Base-by-base conservation (phyloP, 2,329 filamentous ascomycete species). In the Fusarium concolor region DNA sequence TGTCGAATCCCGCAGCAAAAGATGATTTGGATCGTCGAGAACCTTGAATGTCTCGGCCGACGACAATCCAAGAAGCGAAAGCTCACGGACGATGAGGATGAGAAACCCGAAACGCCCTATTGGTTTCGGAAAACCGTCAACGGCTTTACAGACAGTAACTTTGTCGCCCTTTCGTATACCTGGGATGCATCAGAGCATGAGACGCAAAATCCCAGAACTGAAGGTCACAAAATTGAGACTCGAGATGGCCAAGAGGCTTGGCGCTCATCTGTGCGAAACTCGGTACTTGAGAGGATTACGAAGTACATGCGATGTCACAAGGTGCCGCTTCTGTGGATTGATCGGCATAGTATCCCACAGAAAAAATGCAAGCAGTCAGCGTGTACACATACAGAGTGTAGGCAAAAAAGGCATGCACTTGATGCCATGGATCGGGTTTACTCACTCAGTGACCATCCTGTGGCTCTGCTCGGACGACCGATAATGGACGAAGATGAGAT, bases 361-460 rank as follows among this genome's bases (percentile, higher is more conserved):
- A 62, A 68, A 24, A 58, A 55, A 11, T 76, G 73, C 62, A 53
- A 60, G 26, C 37, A 55, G 17, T 7, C 22, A 2, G 8, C 45
- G 15, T 74, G 68, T 37, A 43, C 37, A 3, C 67, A 76, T 24
- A 15, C 10, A 6, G 54, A 54, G 10, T 75, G 73, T 52, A 56
- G 54, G n/a, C 38, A 73, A 41, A 77, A 77, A 41, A 58, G 64
- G 10, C 54, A 73, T 9, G 76, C 70, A 4, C 31, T 78, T 5
- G 71, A 74, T 49, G 71, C 72, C 1, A 78, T 79, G 77, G 76
- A 79, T 8, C 68, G 75, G 4, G 74, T 78, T 14, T 78, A 79
- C 38, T 68, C 71, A 5, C 54, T 68, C 6, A 78, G 76, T 18
- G 33, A 68, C 1, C 70, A 78, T 10, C 75, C 77, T 0, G 67